Evolutionary conservation across 1,284 basidiomycete genomes (phyloP).

Genomic region (Cryptococcus depauperatus): DNA sequence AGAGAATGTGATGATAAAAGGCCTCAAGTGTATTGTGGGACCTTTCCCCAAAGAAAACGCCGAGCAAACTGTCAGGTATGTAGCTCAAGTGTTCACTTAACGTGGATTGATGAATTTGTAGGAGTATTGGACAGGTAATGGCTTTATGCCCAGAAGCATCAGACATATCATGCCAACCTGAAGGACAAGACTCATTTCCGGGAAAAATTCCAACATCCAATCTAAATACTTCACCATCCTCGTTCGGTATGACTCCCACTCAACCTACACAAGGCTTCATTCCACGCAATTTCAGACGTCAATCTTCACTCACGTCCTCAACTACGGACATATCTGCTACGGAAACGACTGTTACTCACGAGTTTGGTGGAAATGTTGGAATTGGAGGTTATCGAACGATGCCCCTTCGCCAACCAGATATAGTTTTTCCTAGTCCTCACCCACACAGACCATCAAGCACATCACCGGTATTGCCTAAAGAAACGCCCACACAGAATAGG

Average conservation of each 20-base stretch:
- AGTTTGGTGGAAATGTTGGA: slow-evolving; percentile 7
- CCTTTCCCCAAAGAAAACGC: slow-evolving; percentile 27
- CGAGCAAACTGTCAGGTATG: slow-evolving; percentile 38
- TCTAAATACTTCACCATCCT: slow-evolving; percentile 4
- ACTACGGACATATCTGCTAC: slow-evolving; percentile 27
- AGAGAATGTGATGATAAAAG: slow-evolving; percentile 58
- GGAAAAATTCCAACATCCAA: too few relatives aligned
- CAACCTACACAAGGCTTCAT: slow-evolving; percentile 22
- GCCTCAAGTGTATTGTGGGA: slow-evolving; percentile 48
- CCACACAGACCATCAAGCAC: slow-evolving; percentile 9
- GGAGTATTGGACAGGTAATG: slow-evolving; percentile 40
- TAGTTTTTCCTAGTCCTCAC: slow-evolving; percentile 8
- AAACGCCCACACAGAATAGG: slow-evolving; percentile 4
- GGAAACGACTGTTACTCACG: slow-evolving; percentile 21
- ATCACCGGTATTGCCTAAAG: slow-evolving; percentile 5
- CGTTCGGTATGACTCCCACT: background rate
- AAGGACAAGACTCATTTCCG: too few relatives aligned
- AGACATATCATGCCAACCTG: too few relatives aligned
- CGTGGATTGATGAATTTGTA: slow-evolving; percentile 8
- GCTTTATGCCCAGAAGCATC: slow-evolving; percentile 27
- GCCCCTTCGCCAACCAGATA: slow-evolving; percentile 9
- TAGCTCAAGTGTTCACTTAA: background rate
- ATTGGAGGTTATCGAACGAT: slow-evolving; percentile 11
- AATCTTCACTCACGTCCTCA: slow-evolving; percentile 25
- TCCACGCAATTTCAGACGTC: slow-evolving; percentile 15